Evolutionary conservation across 2,329 filamentous ascomycete species (phyloP), one percentile per base, ranked within the genome.

Genomic region (Exophiala aquamarina): DNA sequence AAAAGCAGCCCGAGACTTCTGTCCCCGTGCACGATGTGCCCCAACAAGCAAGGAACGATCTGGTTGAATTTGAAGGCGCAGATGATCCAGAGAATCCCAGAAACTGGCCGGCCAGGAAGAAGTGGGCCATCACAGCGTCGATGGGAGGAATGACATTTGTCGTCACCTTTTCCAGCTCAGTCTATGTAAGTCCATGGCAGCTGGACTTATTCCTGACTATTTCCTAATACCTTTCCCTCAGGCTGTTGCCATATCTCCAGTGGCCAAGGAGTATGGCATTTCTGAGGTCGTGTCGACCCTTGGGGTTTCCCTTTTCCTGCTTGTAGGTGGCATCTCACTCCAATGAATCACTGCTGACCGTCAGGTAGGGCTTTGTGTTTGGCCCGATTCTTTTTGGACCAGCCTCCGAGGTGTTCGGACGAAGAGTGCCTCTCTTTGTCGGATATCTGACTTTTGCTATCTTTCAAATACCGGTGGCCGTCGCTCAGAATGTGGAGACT

Each of bases 381-480:
- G 69, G 68, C 2, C 68, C 68, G 9, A 52, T 68, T 15, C 47
- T 73, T 4, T 75, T 68, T 59, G 71, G 69, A 1, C 72, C 72
- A 1, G 54, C 70, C 4, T 73, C 70, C 14, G 74, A 77, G 51
- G 47, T 77, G 1, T 78, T 73, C 49, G 78, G 79, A 0, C 70
- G 78, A 4, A 70, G 66, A 41, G 54, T 60, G 3, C 75, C 76
- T 2, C 60, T 81, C 4, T 73, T 78, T 60, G 55, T 70, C 15
- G 76, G 75, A 0, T 74, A 74, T 53, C 56, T 66, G 10, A 48
- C 70, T 14, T 78, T 79, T 46, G 68, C 69, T 2, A 71, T 81
- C 34, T 79, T 81, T 50, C 73, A 79, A 45, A 75, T 82, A 39
- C 74, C 76, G 0, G 73, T 78, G 10, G 78, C 74, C 2, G 71